Conservation (phyloP, 2,329 filamentous ascomycete genomes). For the Fusarium agapanthi region DNA sequence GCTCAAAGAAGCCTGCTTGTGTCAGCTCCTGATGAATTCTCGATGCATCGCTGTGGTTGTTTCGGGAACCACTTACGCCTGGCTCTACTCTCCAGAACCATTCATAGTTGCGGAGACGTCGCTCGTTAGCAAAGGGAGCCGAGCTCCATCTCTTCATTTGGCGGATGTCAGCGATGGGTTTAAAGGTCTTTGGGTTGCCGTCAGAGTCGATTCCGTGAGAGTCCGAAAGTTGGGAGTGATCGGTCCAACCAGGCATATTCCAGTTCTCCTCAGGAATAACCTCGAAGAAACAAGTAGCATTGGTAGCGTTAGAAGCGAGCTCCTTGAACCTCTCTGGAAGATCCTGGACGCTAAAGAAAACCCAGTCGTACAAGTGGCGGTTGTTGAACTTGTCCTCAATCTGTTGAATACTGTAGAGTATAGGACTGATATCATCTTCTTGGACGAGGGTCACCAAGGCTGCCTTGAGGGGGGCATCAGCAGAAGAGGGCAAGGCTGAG, state of each 20-base stretch:
- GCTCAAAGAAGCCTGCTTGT: slow-evolving; percentile 59
- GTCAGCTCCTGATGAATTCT: slow-evolving; percentile 11
- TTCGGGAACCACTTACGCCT: slow-evolving; percentile 55
- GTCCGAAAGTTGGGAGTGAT: neutral
- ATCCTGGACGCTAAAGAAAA: slow-evolving; percentile 84
- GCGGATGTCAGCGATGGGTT: slow-evolving; percentile 54
- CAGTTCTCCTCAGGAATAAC: slow-evolving; percentile 79
- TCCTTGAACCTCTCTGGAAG: slow-evolving; percentile 82
- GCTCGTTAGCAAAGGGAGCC: slow-evolving; percentile 82
- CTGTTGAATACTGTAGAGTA: slow-evolving; percentile 63
- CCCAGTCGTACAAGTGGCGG: slow-evolving; percentile 87
- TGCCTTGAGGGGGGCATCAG: slow-evolving; percentile 43
- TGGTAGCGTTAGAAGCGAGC: slow-evolving; percentile 72
- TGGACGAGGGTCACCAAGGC: slow-evolving; percentile 46
- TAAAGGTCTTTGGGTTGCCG: neutral
- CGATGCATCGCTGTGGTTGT: neutral
- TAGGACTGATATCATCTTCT: slow-evolving; percentile 44
- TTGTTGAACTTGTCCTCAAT: slow-evolving; percentile 69
- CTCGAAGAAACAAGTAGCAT: slow-evolving; percentile 76
- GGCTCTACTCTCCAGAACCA: slow-evolving; percentile 71
- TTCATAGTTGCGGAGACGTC: slow-evolving; percentile 68
- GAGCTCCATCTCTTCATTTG: slow-evolving; percentile 87
- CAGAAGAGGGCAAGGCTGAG: slow-evolving; percentile 15
- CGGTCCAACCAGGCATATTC: slow-evolving; percentile 64
- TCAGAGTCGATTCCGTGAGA: neutral